A percentile compares a stretch with the other conserved stretches of the same genome.
These are phyloP conservation scores for Naganishia antarctica DNA, from an alignment of 768 basidiomycete species.

Conservation along the genomic window DNA sequence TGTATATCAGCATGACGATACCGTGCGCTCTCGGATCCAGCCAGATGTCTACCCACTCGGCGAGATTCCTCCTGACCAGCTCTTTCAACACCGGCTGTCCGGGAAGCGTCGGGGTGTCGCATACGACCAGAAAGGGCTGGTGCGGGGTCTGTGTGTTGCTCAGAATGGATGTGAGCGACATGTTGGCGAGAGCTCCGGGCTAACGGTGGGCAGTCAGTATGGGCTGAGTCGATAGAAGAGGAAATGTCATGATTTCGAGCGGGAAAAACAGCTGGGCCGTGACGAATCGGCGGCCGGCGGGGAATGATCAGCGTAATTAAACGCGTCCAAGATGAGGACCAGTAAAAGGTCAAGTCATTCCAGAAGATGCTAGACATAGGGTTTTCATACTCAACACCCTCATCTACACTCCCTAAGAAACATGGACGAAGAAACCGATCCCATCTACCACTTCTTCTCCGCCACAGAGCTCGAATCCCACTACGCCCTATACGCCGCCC, in stretches of 20 bases:
- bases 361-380: too few species aligned
- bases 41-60: neutral
- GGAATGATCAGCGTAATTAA: neutral
- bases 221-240: too few species aligned
- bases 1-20: neutral
- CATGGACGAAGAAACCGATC: slow-evolving; percentile 42
- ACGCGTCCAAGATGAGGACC: neutral
- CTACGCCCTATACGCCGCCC: slow-evolving; percentile 22
- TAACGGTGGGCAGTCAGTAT: too few species aligned
- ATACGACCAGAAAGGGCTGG: slow-evolving; percentile 42
- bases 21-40: too few species aligned
- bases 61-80: slow-evolving; percentile 31
- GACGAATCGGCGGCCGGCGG: slow-evolving; percentile 4
- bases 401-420: neutral
- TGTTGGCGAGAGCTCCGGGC: too few species aligned
- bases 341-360: too few species aligned
- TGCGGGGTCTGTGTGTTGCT: slow-evolving; percentile 40
- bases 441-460: slow-evolving; percentile 42
- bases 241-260: neutral
- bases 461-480: slow-evolving; percentile 24
- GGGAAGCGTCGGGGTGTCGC: slow-evolving; percentile 36
- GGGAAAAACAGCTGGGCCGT: neutral
- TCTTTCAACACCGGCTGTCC: slow-evolving; percentile 40
- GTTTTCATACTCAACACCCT: too few species aligned
- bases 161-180: slow-evolving; percentile 27